A percentile compares a stretch with the other conserved stretches of the same genome.
Conservation (phyloP, 73 alveolate species). For the Paramecium caudatum region DNA sequence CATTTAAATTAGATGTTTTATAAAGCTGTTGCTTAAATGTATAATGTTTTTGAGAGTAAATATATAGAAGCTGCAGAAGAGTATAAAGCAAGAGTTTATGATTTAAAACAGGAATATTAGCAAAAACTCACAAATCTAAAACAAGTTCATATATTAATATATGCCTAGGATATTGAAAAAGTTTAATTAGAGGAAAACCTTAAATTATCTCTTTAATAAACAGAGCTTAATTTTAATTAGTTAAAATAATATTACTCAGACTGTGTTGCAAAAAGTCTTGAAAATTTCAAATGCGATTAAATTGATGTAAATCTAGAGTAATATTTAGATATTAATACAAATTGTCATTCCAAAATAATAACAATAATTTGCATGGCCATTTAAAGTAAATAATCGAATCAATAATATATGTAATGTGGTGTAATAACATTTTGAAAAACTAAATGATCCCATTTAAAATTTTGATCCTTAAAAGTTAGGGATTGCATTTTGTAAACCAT, state of each 20-base stretch:
- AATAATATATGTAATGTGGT: neutral
- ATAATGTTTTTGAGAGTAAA: slow-evolving; percentile 14
- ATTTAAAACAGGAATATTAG: neutral
- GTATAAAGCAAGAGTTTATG: neutral
- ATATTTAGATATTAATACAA: neutral
- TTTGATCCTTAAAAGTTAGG: neutral
- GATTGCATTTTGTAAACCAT: neutral
- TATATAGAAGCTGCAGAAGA: slow-evolving; percentile 57
- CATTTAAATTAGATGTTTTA: neutral
- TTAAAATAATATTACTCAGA: slow-evolving; percentile 24
- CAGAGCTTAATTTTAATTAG: neutral
- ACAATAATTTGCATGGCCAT: neutral
- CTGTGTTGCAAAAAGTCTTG: neutral
- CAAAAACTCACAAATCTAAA: neutral
- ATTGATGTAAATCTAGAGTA: neutral
- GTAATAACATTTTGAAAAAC: neutral
- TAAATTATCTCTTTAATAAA: neutral
- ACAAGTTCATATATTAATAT: neutral
- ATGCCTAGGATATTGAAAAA: neutral
- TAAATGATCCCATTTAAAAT: neutral
- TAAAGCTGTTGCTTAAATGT: slow-evolving; percentile 22
- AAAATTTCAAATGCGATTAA: neutral
- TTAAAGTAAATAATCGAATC: slow-evolving; percentile 16
- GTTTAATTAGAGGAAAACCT: neutral
- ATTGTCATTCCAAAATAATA: neutral